Base-by-base conservation (phyloP, 306 rosid species). In the Malus sylvestris region DNA sequence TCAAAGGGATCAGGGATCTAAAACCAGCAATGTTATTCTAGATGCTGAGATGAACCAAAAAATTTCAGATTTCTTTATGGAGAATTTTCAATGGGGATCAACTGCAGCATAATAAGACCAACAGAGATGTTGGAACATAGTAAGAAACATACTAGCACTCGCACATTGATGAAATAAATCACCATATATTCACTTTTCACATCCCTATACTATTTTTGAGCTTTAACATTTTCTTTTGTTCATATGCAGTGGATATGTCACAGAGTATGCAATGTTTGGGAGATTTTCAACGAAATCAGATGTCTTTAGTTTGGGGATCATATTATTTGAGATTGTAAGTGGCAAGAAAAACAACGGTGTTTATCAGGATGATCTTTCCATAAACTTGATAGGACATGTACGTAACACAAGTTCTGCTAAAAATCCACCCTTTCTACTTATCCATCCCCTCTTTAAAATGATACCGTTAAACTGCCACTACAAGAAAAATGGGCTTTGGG, bases 61-160 rank as follows among this genome's bases (percentile, higher is more conserved):
- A 79, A 76, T 91, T 59, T 80, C 93, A 44, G 91, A 91, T 75
- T 91, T 88, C 77, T 90, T 90, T 29, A 82, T 83, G 91, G 93
- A 88, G 87, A 82, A 85, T 87, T 67, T 74, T 87, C 65, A 74
- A 85, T 6, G 81, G 80, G 9, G 80, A 90, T 22, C 83, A 85
- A 68, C 69, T 68, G 65, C 87, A 82, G 58, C 85, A 83, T 40
- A 76, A 30, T 30, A 33, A 33, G 18, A 90, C 91, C 30, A 84
- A 72, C 3, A 68, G 81, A 14, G 68, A 87, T 20, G 91, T 84
- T 58, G 90, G 95, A 53, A 90, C 92, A 66, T 90, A 82, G 92
- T 90, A 87, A 86, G 94, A 52, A 51, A 23, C 65, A 35, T 60
- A 60, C 32, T 25, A 23, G 65, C 65, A 60, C 3, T 53, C 23